These are phyloP conservation scores for Petunia hybrid DNA, from an alignment of 305 asterid species.

Conservation along the genomic window DNA sequence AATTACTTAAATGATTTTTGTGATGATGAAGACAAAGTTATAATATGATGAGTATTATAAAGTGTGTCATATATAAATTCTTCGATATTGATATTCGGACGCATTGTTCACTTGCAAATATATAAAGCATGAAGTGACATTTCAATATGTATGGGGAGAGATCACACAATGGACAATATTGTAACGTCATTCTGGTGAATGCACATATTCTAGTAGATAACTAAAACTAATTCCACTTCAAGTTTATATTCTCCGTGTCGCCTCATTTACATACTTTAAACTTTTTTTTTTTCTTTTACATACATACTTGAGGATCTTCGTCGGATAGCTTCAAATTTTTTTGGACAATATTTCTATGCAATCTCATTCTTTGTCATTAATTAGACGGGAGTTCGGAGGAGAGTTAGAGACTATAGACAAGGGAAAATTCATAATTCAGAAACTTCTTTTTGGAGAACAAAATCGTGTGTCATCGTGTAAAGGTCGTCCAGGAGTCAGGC, in stretches of 20 bases:
- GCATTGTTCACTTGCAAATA: background rate
- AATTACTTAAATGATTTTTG: background rate
- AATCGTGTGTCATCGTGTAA: too few species aligned
- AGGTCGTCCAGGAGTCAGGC: too few species aligned
- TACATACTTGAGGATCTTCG: background rate
- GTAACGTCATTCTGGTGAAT: slow-evolving; percentile 23
- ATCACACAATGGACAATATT: slow-evolving; percentile 23
- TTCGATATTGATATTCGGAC: background rate
- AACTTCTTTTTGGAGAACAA: too few species aligned
- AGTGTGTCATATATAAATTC: background rate
- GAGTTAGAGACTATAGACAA: too few species aligned
- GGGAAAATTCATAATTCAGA: too few species aligned
- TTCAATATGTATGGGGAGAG: slow-evolving; percentile 22
- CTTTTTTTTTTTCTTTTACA: background rate
- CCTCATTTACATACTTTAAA: slow-evolving; percentile 5
- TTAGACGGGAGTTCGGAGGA: background rate
- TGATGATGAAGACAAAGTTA: background rate
- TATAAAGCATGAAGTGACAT: slow-evolving; percentile 22
- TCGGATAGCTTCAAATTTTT: background rate
- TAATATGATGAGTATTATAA: background rate
- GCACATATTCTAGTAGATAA: slow-evolving; percentile 30
- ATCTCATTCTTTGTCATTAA: background rate
- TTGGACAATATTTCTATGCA: background rate
- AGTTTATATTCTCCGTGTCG: slow-evolving; percentile 28
- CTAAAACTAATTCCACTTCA: background rate